Conservation (phyloP, 441 rosid species). For the Gossypium gossypioides region DNA sequence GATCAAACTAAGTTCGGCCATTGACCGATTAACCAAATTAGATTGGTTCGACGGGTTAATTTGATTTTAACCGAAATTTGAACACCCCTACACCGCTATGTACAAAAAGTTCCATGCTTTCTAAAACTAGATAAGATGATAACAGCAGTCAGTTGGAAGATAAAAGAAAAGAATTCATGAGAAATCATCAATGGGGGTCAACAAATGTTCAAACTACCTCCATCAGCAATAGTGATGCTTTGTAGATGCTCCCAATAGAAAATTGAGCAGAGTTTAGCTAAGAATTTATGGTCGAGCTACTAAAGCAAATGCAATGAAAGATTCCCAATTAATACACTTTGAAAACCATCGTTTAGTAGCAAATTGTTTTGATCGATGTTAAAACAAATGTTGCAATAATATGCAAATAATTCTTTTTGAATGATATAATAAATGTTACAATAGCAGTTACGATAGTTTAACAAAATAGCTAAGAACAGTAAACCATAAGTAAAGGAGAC, state of each 20-base stretch:
- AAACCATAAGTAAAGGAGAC: no score
- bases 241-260: slow-evolving; percentile 52
- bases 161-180: background rate
- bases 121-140: background rate
- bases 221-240: slow-evolving; percentile 63
- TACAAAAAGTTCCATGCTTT: background rate
- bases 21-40: no score
- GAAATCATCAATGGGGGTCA: background rate
- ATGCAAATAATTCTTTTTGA: no score
- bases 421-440: no score
- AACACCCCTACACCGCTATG: background rate
- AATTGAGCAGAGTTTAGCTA: slow-evolving; percentile 43
- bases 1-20: no score
- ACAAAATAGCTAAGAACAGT: no score
- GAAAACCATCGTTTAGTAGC: no score
- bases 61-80: no score
- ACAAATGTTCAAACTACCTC: slow-evolving; percentile 57
- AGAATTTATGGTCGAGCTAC: slow-evolving; percentile 64
- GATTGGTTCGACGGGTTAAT: no score
- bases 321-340: background rate
- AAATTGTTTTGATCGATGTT: no score
- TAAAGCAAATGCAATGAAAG: background rate
- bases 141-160: background rate
- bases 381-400: no score
- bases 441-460: no score